A percentile compares a stretch with the other conserved stretches of the same genome.
Conservation (phyloP, 371 early-diverging fungal species). For the Furculomyces boomerangus region DNA sequence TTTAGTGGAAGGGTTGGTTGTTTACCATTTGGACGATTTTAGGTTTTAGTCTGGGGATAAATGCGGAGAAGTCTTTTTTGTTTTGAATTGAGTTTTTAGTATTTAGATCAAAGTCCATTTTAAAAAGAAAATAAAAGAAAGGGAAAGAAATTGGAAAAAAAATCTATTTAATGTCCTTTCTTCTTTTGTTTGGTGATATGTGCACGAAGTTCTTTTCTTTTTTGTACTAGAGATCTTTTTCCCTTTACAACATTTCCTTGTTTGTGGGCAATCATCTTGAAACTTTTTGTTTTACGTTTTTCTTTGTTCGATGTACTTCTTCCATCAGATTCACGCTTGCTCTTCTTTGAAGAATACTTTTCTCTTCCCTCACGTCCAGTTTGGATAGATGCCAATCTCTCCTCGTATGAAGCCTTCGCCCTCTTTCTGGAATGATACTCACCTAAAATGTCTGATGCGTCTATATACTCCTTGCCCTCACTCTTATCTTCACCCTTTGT, state of each 20-base stretch:
- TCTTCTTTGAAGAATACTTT: constrained; percentile 78
- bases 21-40: constrained; percentile 19
- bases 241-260: constrained; percentile 59
- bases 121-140: background rate
- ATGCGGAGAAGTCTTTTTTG: constrained; percentile 5
- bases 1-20: background rate
- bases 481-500: constrained; percentile 5
- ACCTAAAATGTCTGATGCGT: constrained; percentile 53
- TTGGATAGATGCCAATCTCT: constrained; percentile 68
- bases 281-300: constrained; percentile 84
- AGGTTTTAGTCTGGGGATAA: constrained; percentile 18
- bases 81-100: constrained; percentile 9
- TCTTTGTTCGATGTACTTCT: constrained; percentile 73
- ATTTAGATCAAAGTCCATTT: constrained; percentile 11
- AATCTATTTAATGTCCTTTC: background rate
- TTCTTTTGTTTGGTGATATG: constrained; percentile 45
- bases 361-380: constrained; percentile 77
- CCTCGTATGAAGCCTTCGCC: constrained; percentile 79
- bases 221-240: constrained; percentile 34
- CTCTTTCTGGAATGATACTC: constrained; percentile 51
- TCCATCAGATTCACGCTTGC: constrained; percentile 49
- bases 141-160: background rate
- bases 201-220: constrained; percentile 31
- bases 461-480: constrained; percentile 26
- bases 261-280: constrained; percentile 90